These are phyloP conservation scores for Cardamine resedifolia DNA, from an alignment of 345 rosid genomes.

Conservation along the genomic window DNA sequence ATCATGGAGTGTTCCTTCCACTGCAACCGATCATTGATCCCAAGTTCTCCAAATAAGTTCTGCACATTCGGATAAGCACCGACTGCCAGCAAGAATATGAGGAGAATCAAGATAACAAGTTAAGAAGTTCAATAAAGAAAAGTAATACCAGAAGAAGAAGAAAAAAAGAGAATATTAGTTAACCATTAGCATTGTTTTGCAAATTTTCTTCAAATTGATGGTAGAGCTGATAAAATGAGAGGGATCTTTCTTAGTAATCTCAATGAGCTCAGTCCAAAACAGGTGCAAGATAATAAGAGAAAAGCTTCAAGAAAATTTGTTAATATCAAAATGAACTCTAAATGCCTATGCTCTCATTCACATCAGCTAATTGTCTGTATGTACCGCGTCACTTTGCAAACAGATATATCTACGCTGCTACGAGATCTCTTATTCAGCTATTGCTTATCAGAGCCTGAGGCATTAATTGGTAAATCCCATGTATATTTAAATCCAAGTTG, in stretches of 20 bases:
- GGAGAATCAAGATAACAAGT: constrained; percentile 1
- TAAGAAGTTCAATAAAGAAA: constrained; percentile 3
- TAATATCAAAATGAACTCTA: neutral
- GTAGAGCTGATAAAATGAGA: neutral
- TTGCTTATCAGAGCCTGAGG: neutral
- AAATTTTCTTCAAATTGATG: neutral
- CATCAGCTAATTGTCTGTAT: neutral
- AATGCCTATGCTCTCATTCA: constrained; percentile 1
- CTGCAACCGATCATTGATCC: constrained; percentile 82
- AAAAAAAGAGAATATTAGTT: neutral
- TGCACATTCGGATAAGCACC: constrained; percentile 96
- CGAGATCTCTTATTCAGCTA: neutral
- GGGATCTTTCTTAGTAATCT: neutral
- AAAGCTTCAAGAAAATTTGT: neutral
- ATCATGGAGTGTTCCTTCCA: constrained; percentile 99
- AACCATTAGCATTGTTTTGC: neutral
- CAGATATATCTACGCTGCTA: neutral
- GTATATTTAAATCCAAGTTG: neutral
- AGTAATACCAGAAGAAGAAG: no score
- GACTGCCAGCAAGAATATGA: constrained; percentile 50
- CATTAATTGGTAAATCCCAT: neutral
- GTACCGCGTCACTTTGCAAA: neutral
- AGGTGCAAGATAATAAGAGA: neutral
- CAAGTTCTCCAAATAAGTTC: constrained; percentile 91
- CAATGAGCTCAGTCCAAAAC: neutral